Conservation (phyloP, 2,329 filamentous ascomycete species). For the Aspergillus novoparasiticus region DNA sequence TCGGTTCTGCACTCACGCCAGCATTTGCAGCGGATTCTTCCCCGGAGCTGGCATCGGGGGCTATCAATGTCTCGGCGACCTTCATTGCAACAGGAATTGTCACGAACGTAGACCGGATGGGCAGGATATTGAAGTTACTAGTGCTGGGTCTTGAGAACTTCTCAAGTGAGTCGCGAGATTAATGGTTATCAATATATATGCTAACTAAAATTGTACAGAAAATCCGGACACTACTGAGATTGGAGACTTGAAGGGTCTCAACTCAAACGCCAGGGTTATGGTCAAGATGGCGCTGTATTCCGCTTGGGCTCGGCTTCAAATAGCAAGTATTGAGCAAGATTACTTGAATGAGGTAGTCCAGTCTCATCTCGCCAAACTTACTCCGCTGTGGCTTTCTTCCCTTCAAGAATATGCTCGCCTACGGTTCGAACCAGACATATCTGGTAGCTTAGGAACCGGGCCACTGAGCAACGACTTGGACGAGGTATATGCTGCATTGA, state of each 20-base stretch:
- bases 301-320: constrained; percentile 95
- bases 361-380: constrained; percentile 85
- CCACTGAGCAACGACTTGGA: constrained; percentile 84
- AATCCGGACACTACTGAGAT: constrained; percentile 83
- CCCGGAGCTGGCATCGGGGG: constrained; percentile 90
- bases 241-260: constrained; percentile 88
- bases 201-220: constrained; percentile 35
- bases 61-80: constrained; percentile 95
- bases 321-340: constrained; percentile 87
- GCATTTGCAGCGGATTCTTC: constrained; percentile 96
- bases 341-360: constrained; percentile 87
- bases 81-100: constrained; percentile 98
- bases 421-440: constrained; percentile 95
- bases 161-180: constrained; percentile 56
- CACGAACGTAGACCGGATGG: constrained; percentile 97
- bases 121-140: constrained; percentile 90
- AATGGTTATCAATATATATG: neutral
- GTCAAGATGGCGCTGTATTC: constrained; percentile 97
- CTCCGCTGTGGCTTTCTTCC: constrained; percentile 91
- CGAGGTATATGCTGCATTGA: constrained; percentile 91
- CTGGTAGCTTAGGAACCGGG: constrained; percentile 79
- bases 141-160: constrained; percentile 92
- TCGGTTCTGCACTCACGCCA: constrained; percentile 92
- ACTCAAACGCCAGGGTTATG: constrained; percentile 96
- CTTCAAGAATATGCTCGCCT: constrained; percentile 90